A percentile compares a stretch with the other conserved stretches of the same genome.
These are phyloP conservation scores for Trametes cingulata DNA, from an alignment of 768 basidiomycete genomes.

Conservation along the genomic window DNA sequence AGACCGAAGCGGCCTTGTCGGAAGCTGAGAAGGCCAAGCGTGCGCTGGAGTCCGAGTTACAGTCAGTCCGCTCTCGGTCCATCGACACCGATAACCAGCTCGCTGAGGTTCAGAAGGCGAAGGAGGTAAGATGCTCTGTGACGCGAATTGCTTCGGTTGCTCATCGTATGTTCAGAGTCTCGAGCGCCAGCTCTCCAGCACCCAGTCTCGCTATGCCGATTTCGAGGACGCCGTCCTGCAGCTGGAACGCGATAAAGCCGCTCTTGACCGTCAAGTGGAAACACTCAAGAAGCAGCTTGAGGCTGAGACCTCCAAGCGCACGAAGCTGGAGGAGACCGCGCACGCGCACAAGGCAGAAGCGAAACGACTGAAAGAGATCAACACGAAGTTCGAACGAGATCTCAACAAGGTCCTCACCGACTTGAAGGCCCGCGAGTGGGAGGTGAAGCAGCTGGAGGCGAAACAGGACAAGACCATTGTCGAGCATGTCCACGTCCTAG, in stretches of 20 bases:
- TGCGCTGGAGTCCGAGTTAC: conserved; percentile 69
- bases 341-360: conserved; percentile 71
- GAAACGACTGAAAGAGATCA: conserved; percentile 63
- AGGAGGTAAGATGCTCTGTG: conserved; percentile 69
- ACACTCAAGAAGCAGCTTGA: conserved; percentile 71
- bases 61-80: conserved; percentile 66
- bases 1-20: conserved; percentile 47
- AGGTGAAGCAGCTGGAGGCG: conserved; percentile 81
- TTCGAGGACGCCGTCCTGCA: conserved; percentile 88
- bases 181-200: conserved; percentile 72
- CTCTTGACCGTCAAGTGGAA: conserved; percentile 73
- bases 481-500: conserved; percentile 94
- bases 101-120: conserved; percentile 57
- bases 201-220: conserved; percentile 76
- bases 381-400: conserved; percentile 73
- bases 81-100: conserved; percentile 67
- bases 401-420: conserved; percentile 80
- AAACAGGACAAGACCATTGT: conserved; percentile 98
- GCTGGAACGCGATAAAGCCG: conserved; percentile 78
- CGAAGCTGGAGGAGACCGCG: conserved; percentile 68
- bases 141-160: not conserved
- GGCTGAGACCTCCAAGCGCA: conserved; percentile 67
- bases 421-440: conserved; percentile 80
- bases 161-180: conserved; percentile 49
- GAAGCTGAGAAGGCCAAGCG: conserved; percentile 73